Evolutionary conservation across 441 rosid species (phyloP).

Genomic region (Isatis lusitanica): DNA sequence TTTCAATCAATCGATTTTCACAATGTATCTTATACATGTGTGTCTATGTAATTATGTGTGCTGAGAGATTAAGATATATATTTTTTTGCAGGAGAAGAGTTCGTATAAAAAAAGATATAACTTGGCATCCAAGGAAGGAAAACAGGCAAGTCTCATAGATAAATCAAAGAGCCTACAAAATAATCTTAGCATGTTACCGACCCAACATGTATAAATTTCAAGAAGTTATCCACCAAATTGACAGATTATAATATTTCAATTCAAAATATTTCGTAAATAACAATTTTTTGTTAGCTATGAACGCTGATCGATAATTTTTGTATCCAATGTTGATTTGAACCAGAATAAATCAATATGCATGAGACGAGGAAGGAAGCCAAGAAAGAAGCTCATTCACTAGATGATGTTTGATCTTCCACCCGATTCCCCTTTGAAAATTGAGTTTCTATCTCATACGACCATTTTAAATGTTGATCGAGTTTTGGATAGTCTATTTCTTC

Average conservation of each 20-base stretch:
- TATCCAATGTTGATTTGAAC: neutral
- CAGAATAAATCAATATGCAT: constrained; percentile 4
- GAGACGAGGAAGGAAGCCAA: constrained; percentile 28
- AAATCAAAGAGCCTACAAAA: constrained; percentile 40
- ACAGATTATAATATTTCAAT: neutral
- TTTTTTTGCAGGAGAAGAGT: constrained; percentile 56
- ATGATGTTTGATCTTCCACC: too few species aligned
- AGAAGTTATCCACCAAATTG: neutral
- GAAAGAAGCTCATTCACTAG: neutral
- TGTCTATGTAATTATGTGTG: neutral
- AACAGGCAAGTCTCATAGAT: constrained; percentile 43
- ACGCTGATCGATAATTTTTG: too few species aligned
- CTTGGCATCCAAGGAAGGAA: constrained; percentile 40
- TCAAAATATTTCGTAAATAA: too few species aligned
- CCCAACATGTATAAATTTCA: constrained; percentile 45
- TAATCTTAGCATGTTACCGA: constrained; percentile 31
- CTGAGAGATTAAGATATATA: neutral
- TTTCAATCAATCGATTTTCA: constrained; percentile 8
- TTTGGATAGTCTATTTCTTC: too few species aligned
- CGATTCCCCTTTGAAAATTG: too few species aligned
- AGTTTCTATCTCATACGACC: too few species aligned
- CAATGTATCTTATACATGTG: neutral
- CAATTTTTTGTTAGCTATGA: too few species aligned
- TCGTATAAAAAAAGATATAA: constrained; percentile 47
- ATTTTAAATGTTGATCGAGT: too few species aligned